Evolutionary conservation across 2,329 filamentous ascomycete genomes (phyloP), one percentile per base, ranked within the genome.

Genomic region (Epichloe gansuensis): DNA sequence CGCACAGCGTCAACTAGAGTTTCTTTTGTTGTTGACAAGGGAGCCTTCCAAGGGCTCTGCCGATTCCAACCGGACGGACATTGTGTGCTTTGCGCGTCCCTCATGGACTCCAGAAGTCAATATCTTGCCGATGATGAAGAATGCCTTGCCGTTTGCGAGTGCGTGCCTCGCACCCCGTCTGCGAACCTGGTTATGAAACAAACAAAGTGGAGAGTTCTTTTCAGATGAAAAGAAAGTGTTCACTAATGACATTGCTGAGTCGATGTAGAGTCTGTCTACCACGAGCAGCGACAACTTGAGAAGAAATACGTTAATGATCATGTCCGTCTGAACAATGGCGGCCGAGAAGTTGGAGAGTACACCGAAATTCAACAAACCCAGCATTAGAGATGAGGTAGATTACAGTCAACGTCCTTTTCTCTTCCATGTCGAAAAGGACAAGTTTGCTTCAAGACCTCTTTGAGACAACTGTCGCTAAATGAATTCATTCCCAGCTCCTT

Each of bases 381-480:
- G 54, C 1, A 65, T 70, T n/a, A 57, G 59, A 34, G 65, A 68
- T 52, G 68, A 71, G 58, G 63, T 59, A 45, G 17, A 38, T 39
- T 15, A 8, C 6, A 31, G 34, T 21, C 23, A 34, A 23, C 17
- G 2, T 50, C 11, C n/a, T 13, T 25, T 17, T 9, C 11, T n/a
- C 45, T 46, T 9, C 15, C 25, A 28, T 28, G 44, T 28, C 5
- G 6, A 6, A 7, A 15, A 15, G 35, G 28, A n/a, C 3, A 2
- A 12, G 5, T 28, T 28, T 28, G 35, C 35, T 25, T 39, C 21
- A 6, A 3, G 15, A 39, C 5, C 5, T 48, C 31, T 21, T 5
- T 17, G 11, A 13, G 17, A n/a, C n/a, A 35, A 8, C n/a, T 23
- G 28, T 43, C n/a, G 28, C 48, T 50, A 34, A 50, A 8, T 9